Evolutionary conservation across 2,329 filamentous ascomycete genomes (phyloP), one percentile per base, ranked within the genome.

Genomic region (Exophiala xenobiotica): DNA sequence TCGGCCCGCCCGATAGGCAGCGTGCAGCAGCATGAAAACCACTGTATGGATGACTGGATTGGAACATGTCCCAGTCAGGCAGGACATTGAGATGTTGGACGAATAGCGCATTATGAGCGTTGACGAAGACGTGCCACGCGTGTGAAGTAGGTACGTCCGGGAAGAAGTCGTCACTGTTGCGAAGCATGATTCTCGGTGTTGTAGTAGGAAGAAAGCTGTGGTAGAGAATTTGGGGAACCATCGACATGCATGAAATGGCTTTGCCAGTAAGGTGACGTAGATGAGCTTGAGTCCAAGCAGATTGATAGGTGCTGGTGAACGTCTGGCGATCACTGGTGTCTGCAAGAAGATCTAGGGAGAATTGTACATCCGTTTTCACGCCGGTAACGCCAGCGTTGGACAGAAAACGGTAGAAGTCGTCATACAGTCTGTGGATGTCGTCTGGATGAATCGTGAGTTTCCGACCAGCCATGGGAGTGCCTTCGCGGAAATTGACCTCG

Each of bases 321-420:
- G 81, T 76, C 26, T 82, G 80, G n/a, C 92, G 83, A 63, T 83
- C 80, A 12, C 80, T 73, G 5, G 92, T 82, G 39, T 83, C 79
- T 19, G 78, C 72, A 62, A 91, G 80, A 2, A 86, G 80, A 65
- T 97, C 92, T 14, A 95, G 74, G 73, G 90, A 88, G 71, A 91
- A 96, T 64, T 99, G 92, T 0, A 83, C 90, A 66, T 99, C 93
- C 0, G 91, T 91, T 69, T 99, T 99, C 60, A 96, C 91, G 0
- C 85, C 85, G 66, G 95, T 88, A 24, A 99, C 76, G 0, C 90
- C 91, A 27, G 80, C 79, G 2, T 78, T 78, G 0, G 78, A 77
- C 1, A 99, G 79, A 64, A 96, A 97, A 1, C 73, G 70, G 67
- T 97, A 99, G 67, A 97, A 97, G 67, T 97, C 92, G 51, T 90